A percentile compares a stretch with the other conserved stretches of the same genome.
Conservation (phyloP, 768 basidiomycete species). For the Mycena leptocephala region DNA sequence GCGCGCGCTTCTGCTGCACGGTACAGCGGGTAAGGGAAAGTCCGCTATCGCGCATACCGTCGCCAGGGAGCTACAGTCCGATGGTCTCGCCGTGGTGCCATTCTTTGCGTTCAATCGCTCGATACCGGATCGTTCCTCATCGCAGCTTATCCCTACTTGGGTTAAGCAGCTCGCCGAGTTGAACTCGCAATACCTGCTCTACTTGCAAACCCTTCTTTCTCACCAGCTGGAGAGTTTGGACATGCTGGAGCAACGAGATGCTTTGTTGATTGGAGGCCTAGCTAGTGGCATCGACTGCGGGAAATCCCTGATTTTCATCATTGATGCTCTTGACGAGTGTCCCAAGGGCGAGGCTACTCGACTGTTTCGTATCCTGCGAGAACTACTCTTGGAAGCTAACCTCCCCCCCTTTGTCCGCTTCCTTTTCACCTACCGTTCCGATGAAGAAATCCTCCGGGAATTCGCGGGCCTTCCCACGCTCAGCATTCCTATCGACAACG, state of each 20-base stretch:
- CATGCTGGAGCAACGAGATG: neutral
- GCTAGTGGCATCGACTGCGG: neutral
- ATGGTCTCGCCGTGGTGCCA: neutral
- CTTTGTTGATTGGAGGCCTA: neutral
- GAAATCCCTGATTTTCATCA: neutral
- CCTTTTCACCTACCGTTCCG: neutral
- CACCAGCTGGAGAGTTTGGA: neutral
- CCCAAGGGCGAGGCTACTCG: neutral
- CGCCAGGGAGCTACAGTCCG: neutral
- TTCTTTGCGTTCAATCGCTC: neutral
- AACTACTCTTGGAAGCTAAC: neutral
- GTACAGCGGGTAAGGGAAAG: neutral
- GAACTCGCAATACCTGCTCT: neutral
- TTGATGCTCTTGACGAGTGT: conserved; percentile 7
- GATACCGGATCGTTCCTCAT: neutral
- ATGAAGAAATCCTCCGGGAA: neutral
- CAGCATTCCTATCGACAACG: neutral
- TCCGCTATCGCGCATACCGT: neutral
- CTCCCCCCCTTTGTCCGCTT: neutral
- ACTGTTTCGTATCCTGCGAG: neutral
- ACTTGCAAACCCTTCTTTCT: neutral
- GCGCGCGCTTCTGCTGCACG: neutral
- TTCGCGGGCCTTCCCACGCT: neutral
- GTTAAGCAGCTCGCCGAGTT: neutral
- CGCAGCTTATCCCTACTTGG: conserved; percentile 11